Evolutionary conservation across 2,329 filamentous ascomycete genomes (phyloP), one percentile per base, ranked within the genome.

Genomic region (Truncatella angustata): DNA sequence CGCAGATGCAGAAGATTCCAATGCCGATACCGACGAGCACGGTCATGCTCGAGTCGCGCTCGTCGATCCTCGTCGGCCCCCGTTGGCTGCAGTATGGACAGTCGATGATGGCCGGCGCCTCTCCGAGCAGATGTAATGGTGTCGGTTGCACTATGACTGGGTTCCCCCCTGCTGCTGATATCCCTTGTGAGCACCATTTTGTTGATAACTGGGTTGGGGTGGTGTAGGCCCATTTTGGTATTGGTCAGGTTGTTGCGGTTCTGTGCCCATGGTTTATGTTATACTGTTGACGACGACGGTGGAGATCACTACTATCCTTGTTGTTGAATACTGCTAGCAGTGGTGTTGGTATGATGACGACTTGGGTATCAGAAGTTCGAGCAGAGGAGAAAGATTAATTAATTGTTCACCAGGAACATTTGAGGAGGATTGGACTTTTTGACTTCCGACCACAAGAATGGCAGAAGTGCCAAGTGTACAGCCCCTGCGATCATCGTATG

Each of bases 21-120:
- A 54, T n/a, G 6, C 35, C 52, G 16, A 54, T 46, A 4, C 52
- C 52, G 9, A 49, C 37, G 43, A 54, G 51, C 40, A 56, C 44
- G n/a, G 53, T 56, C 52, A 53, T 56, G 35, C 45, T 44, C 18
- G 55, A 56, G 48, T 55, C 47, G 20, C 45, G 20, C 37, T 56
- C 49, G 11, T 51, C 35, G 11, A 53, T 49, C 4, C 53, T 40
- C 10, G 55, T 56, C 43, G 45, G 55, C 18, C 32, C 50, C 14
- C 49, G 37, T 10, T 39, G 28, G 14, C 44, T 20, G 39, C 55
- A 56, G 48, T 52, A 56, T 4, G 55, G 55, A 11, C 55, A 56
- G 49, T 56, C 49, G 18, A 56, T 52, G 24, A 51, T n/a, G 18
- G 55, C 55, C 3, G 55, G 50, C 32, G 28, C 21, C 5, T 21